Base-by-base conservation (phyloP, 257 asterid species). In the Capsicum chinense region DNA sequence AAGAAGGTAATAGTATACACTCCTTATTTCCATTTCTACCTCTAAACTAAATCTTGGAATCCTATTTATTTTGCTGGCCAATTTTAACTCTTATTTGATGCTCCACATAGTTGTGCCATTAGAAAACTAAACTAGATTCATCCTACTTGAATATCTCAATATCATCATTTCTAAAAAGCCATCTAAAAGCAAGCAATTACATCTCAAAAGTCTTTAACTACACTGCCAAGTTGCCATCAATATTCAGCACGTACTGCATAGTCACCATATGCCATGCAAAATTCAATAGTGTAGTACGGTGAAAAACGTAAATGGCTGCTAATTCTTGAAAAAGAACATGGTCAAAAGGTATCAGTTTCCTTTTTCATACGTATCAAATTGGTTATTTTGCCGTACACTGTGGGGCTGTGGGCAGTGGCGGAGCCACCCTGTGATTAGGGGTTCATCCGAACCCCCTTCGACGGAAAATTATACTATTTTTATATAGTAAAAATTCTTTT, bases 161-260 rank as follows among this genome's bases (percentile, higher is more conserved):
- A 14, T 13, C 56, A 14, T 13, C 56, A 52, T 52, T 52, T 52
- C 56, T 52, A 52, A 52, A 52, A 52, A 52, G 56, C 56, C 14
- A 3, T 52, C 16, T 56, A 15, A 16, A 15, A 58, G 9, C 63
- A 56, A 39, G 42, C 42, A 39, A 26, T 26, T 26, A 26, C 33
- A 26, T 26, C 33, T 26, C 33, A 26, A 26, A 26, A 26, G 33
- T 26, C 33, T 26, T 26, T 26, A 26, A 26, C 33, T 26, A 26
- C 33, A 26, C 33, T 26, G 33, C 33, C 33, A 26, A 39, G 5
- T 39, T 39, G 62, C 62, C 62, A 56, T 57, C 63, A 57, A n/a
- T 57, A 57, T 57, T 15, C 63, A 57, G 63, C 16, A 56, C 62
- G 12, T 11, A 50, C 12, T 17, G 3, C 97, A 0, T 64, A 26